These are phyloP conservation scores for Aspergillus wentii DNA, from an alignment of 495 filamentous ascomycete genomes.

Conservation along the genomic window DNA sequence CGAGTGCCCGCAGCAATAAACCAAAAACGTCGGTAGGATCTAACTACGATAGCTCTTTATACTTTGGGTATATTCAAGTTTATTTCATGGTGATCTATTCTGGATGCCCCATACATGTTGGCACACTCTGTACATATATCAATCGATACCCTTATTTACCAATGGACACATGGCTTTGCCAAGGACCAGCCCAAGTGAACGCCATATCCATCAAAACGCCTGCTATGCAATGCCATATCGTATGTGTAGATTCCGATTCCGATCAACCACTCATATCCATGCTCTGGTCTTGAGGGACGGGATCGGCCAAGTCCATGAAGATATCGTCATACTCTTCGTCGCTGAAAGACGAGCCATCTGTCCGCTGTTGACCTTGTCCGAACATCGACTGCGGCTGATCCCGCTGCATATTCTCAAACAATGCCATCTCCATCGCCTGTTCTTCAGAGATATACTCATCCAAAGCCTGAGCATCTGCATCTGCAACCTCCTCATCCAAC, in stretches of 20 bases:
- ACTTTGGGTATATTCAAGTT: conserved; percentile 3
- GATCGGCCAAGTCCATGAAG: conserved; percentile 36
- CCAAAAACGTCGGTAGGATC: neutral
- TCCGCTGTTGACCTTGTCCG: conserved; percentile 2
- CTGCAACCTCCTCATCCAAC: conserved; percentile 5
- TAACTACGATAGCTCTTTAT: neutral
- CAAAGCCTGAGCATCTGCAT: conserved; percentile 30
- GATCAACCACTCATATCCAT: conserved; percentile 36
- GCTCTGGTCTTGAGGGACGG: conserved; percentile 20
- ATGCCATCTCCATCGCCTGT: conserved; percentile 25
- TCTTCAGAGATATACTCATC: conserved; percentile 30
- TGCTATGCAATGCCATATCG: conserved; percentile 14
- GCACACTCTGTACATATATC: conserved; percentile 20
- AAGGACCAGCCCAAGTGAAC: too few species aligned
- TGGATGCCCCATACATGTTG: conserved; percentile 1
- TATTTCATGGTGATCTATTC: conserved; percentile 3
- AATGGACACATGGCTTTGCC: neutral
- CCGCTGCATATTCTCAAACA: conserved; percentile 12
- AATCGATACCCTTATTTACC: conserved; percentile 5
- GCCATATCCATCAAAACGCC: conserved; percentile 13
- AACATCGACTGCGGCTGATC: conserved; percentile 5
- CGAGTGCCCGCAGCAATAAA: conserved; percentile 39
- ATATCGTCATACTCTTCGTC: conserved; percentile 55
- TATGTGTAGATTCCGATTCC: neutral
- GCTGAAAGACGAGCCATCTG: conserved; percentile 32